Conservation (phyloP, 2,329 filamentous ascomycete genomes). For the Ophiostoma sp. region DNA sequence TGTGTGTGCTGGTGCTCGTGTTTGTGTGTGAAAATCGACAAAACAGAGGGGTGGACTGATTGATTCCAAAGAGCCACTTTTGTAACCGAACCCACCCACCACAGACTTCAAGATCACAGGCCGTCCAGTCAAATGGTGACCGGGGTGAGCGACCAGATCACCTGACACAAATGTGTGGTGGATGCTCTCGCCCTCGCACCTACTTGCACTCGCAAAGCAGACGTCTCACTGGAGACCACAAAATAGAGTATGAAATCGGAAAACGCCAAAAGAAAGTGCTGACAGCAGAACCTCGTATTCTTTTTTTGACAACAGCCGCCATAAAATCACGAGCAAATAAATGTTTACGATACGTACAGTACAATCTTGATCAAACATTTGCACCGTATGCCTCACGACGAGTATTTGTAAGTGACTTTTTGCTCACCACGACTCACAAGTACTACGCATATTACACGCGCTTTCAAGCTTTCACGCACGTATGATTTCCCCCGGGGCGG, state of each 20-base stretch:
- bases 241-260: background rate
- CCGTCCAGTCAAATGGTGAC: background rate
- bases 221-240: background rate
- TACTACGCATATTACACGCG: background rate
- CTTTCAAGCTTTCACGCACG: background rate
- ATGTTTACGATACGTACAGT: background rate
- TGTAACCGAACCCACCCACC: background rate
- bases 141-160: background rate
- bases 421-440: background rate
- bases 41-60: constrained; percentile 1
- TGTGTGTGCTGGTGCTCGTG: background rate
- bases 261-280: background rate
- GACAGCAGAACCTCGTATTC: background rate
- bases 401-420: background rate
- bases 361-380: background rate
- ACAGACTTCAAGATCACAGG: background rate
- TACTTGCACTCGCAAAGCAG: background rate
- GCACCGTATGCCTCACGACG: background rate
- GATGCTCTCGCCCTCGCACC: background rate
- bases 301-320: background rate
- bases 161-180: background rate
- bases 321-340: background rate
- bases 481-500: background rate
- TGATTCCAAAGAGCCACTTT: constrained; percentile 2
- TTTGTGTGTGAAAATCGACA: background rate